Percentiles rank a stretch among this genome's conserved stretches.
Conservation (phyloP, 1,284 basidiomycete species). For the Leccinum holopus region DNA sequence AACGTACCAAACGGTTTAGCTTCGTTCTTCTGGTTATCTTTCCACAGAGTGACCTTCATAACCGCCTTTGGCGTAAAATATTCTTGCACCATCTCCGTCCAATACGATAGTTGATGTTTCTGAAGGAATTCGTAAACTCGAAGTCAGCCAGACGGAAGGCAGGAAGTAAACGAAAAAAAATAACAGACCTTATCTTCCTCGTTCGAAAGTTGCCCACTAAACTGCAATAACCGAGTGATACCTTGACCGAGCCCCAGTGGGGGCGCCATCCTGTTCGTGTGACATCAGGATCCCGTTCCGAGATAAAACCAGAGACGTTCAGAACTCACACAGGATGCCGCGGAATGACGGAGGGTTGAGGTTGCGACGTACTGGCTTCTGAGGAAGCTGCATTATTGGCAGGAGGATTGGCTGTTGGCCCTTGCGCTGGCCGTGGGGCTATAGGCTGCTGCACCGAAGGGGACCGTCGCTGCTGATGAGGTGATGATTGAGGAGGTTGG, state of each 20-base stretch:
- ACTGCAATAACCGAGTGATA: slow-evolving; percentile 57
- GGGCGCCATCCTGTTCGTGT: slow-evolving; percentile 25
- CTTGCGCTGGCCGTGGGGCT: slow-evolving; percentile 39
- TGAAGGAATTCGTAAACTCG: slow-evolving; percentile 26
- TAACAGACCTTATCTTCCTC: slow-evolving; percentile 50
- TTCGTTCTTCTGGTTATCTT: slow-evolving; percentile 70
- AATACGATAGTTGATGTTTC: slow-evolving; percentile 63
- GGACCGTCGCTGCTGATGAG: slow-evolving; percentile 35
- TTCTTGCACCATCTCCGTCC: slow-evolving; percentile 58
- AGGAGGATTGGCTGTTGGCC: slow-evolving; percentile 22
- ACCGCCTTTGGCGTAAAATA: slow-evolving; percentile 66
- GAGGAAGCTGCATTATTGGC: slow-evolving; percentile 25
- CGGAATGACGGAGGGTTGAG: slow-evolving; percentile 25
- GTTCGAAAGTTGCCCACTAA: slow-evolving; percentile 58
- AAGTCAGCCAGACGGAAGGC: slow-evolving; percentile 6
- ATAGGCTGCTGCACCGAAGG: slow-evolving; percentile 38
- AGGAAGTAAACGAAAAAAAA: background rate
- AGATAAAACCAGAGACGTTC: background rate
- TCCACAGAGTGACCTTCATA: slow-evolving; percentile 78
- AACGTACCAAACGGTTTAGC: slow-evolving; percentile 76
- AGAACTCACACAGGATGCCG: slow-evolving; percentile 33
- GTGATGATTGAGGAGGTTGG: slow-evolving; percentile 34
- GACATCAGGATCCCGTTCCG: slow-evolving; percentile 16
- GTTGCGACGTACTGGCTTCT: slow-evolving; percentile 29
- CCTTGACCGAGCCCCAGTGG: slow-evolving; percentile 58